Evolutionary conservation across 169 alveolate species (phyloP).

Genomic region (Plasmodium cynomolgi): DNA sequence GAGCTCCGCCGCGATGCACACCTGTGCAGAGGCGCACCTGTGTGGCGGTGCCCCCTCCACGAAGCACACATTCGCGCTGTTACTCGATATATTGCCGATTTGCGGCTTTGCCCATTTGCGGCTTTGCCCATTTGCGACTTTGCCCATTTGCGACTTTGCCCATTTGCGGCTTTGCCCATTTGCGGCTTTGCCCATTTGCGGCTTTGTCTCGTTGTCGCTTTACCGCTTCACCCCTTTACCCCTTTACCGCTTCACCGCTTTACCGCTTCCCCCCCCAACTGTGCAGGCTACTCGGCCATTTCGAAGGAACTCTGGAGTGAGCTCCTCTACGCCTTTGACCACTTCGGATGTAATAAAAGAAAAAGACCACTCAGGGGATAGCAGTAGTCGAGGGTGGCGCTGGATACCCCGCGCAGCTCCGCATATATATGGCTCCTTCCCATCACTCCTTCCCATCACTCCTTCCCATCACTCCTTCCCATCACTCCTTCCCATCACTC

Average conservation of each 20-base stretch:
- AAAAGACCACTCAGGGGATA: not conserved
- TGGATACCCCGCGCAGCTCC: not conserved
- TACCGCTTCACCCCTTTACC: not conserved
- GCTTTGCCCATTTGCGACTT: too few relatives aligned
- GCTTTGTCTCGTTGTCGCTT: not conserved
- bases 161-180: too few relatives aligned
- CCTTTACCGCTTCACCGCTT: not conserved
- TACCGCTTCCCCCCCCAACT: not conserved
- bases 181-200: not conserved
- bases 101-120: too few relatives aligned
- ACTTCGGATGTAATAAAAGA: constrained; percentile 36
- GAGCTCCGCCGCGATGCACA: not conserved
- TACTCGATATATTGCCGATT: too few relatives aligned
- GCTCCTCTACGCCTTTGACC: constrained; percentile 31
- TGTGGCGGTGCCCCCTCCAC: not conserved
- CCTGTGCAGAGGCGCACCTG: not conserved
- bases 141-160: too few relatives aligned
- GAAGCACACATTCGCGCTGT: not conserved
- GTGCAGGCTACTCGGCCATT: not conserved
- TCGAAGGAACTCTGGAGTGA: constrained; percentile 8
- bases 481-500: not conserved
- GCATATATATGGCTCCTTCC: not conserved
- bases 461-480: too few relatives aligned
- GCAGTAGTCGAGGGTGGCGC: not conserved
- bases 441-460: too few relatives aligned